Evolutionary conservation across 257 asterid genomes (phyloP), one percentile per base, ranked within the genome.

Genomic region (Scutellaria minor): DNA sequence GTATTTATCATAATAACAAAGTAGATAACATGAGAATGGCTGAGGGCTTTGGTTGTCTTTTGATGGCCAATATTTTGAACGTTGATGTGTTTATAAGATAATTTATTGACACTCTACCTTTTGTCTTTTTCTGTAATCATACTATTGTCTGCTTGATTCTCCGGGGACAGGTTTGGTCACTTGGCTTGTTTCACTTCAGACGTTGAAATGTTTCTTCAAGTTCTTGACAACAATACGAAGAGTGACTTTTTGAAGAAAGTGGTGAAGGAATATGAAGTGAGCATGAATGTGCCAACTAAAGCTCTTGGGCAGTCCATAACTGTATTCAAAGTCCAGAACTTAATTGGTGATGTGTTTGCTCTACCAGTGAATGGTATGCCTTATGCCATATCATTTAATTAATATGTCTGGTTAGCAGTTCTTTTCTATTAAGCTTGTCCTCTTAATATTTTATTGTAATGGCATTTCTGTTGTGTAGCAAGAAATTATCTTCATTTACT

Each of bases 111-210:
- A 66, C 15, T 65, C 14, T 5, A 20, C 10, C 6, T 15, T 60
- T 51, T 53, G 20, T 56, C 20, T 66, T 71, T 66, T 46, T 61
- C 67, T 15, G 7, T 14, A 60, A 67, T 72, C 50, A 69, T 78
- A 12, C 59, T 42, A 46, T 40, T 57, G 73, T 68, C 53, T 70
- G 42, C 55, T 69, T 67, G 58, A 42, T 71, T 51, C 70, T 46
- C 24, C 77, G 75, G 76, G 61, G 56, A 71, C 91, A 95, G 99
- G 88, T 92, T 90, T 71, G 99, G 99, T 71, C 97, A 92, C 83
- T 85, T 95, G 91, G 86, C 96, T 61, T 88, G 98, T 77, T 95
- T 82, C 83, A 62, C 89, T 68, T 81, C 98, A 52, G 99, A 92
- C 11, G 79, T 90, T 69, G 97, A 92, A 79, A 61, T 15, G 40